Percentiles rank a stretch among this genome's conserved stretches.
These are phyloP conservation scores for Euphorbia schlechtendalii DNA, from an alignment of 441 rosid species.

Conservation along the genomic window DNA sequence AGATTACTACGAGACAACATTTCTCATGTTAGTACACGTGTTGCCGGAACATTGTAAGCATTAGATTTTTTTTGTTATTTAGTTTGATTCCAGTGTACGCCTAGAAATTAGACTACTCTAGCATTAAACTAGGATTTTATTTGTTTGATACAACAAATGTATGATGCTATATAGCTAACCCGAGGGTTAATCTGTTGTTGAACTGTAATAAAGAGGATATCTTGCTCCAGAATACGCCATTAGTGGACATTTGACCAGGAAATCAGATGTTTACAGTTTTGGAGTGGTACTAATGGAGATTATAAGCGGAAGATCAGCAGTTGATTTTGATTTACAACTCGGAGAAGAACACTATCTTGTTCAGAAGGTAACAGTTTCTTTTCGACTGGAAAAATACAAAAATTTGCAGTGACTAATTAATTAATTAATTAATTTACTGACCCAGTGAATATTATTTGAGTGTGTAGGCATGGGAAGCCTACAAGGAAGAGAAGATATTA, in stretches of 20 bases:
- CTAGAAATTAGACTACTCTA: too few species aligned
- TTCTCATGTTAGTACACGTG: constrained; percentile 50
- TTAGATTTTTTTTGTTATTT: not conserved
- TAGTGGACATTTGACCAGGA: constrained; percentile 47
- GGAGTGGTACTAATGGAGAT: constrained; percentile 85
- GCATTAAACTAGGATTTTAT: too few species aligned
- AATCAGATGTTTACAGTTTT: constrained; percentile 78
- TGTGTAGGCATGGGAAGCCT: constrained; percentile 50
- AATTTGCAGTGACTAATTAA: too few species aligned
- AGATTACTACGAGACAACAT: constrained; percentile 30
- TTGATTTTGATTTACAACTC: constrained; percentile 49
- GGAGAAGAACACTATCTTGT: constrained; percentile 56
- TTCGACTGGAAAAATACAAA: too few species aligned
- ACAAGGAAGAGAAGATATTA: constrained; percentile 21
- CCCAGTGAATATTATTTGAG: too few species aligned
- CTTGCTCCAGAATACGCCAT: constrained; percentile 83
- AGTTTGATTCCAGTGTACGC: too few species aligned
- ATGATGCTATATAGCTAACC: not conserved
- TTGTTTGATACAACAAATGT: too few species aligned
- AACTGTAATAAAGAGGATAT: constrained; percentile 45
- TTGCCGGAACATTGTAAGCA: constrained; percentile 55
- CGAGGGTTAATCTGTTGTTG: not conserved
- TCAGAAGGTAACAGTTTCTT: constrained; percentile 33
- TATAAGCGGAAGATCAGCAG: constrained; percentile 60
- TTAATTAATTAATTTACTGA: too few species aligned